A percentile compares a stretch with the other conserved stretches of the same genome.
phyloP scores from a whole-genome alignment of 2,329 filamentous ascomycete species.

The Macroventuria anomochaeta region DNA sequence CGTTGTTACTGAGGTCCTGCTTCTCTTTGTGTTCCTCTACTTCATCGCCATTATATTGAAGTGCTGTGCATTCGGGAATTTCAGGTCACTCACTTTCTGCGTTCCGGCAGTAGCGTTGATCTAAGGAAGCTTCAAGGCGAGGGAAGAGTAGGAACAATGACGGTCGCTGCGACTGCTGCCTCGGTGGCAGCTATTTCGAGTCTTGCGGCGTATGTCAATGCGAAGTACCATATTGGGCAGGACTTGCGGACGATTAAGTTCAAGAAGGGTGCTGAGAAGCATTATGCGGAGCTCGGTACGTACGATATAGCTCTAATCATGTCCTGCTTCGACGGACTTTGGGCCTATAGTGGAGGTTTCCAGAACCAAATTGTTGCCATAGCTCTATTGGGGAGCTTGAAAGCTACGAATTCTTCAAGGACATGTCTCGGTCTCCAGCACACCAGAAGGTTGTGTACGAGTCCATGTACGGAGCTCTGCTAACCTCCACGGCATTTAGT shows the following conservation, averaged over 20 bases:
- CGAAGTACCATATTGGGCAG: constrained; percentile 69
- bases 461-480: not conserved
- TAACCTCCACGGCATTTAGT: constrained; percentile 32
- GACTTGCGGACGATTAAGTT: constrained; percentile 60
- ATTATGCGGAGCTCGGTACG: constrained; percentile 39
- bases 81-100: too few species aligned
- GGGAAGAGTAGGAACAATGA: constrained; percentile 20
- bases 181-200: constrained; percentile 42
- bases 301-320: constrained; percentile 1
- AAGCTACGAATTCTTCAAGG: too few species aligned
- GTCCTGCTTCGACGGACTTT: too few species aligned
- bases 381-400: too few species aligned
- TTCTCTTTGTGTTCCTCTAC: not conserved
- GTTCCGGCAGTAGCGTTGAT: too few species aligned
- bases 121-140: too few species aligned
- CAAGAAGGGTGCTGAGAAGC: constrained; percentile 48
- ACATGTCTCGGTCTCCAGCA: not conserved
- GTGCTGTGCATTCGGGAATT: too few species aligned
- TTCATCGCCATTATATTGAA: too few species aligned
- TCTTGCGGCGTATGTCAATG: constrained; percentile 68
- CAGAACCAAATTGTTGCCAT: too few species aligned
- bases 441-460: not conserved
- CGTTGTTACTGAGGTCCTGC: not conserved
- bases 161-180: constrained; percentile 31
- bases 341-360: not conserved